phyloP scores from a whole-genome alignment of 2,329 filamentous ascomycete genomes.

The Sordariomycetes sp. region DNA sequence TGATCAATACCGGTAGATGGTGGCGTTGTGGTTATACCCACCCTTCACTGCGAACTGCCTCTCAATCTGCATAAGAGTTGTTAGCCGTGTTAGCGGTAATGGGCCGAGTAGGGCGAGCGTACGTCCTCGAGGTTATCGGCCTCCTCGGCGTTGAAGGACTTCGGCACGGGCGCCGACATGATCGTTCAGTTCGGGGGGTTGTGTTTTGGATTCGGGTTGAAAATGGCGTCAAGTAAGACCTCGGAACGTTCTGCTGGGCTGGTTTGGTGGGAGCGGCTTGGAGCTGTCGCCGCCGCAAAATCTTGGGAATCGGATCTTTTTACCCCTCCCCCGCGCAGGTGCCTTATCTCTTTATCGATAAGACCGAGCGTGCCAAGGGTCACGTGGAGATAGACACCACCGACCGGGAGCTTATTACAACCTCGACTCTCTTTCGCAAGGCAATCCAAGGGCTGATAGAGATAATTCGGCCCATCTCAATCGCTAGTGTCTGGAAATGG shows the following conservation, averaged over 20 bases:
- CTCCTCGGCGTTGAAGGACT: slow-evolving; percentile 48
- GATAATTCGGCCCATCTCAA: background rate
- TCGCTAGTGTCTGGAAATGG: background rate
- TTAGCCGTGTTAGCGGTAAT: background rate
- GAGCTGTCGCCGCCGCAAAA: background rate
- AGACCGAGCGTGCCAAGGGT: background rate
- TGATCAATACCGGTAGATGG: background rate
- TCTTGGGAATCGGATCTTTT: background rate
- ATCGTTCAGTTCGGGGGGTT: background rate
- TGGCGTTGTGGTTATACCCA: slow-evolving; percentile 20
- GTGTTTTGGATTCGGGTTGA: background rate
- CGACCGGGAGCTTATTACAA: background rate
- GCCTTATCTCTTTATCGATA: background rate
- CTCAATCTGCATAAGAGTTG: slow-evolving; percentile 60
- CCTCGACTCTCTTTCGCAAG: background rate
- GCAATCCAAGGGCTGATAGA: background rate
- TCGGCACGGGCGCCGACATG: slow-evolving; percentile 23
- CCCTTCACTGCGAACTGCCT: slow-evolving; percentile 98
- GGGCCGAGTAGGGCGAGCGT: slow-evolving; percentile 18
- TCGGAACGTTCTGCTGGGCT: background rate
- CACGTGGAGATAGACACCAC: background rate
- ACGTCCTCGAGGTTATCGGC: slow-evolving; percentile 46
- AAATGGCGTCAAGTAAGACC: background rate
- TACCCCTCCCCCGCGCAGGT: background rate
- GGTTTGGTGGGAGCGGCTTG: background rate